Conservation (phyloP, 1,284 basidiomycete genomes). For the Tylopilus sp. region DNA sequence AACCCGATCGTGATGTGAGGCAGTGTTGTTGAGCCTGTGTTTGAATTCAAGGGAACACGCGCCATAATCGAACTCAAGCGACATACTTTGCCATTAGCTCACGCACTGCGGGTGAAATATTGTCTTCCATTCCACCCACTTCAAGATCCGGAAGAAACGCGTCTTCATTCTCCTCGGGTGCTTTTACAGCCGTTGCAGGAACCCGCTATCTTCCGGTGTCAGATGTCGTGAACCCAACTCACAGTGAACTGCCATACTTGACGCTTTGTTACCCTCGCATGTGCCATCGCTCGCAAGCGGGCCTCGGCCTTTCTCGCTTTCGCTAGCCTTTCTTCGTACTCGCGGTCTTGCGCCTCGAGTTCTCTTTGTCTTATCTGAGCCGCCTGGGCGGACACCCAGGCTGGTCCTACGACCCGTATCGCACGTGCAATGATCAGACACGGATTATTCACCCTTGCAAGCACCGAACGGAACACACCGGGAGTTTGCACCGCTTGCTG, state of each 20-base stretch:
- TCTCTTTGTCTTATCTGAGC: conserved; percentile 61
- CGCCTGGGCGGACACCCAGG: conserved; percentile 83
- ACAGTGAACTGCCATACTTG: conserved; percentile 44
- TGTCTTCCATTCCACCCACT: conserved; percentile 45
- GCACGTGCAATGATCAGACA: conserved; percentile 8
- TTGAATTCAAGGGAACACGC: not conserved
- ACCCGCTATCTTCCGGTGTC: conserved; percentile 27
- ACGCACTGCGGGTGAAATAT: conserved; percentile 76
- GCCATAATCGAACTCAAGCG: not conserved
- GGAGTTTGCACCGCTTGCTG: conserved; percentile 39
- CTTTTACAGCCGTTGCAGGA: not conserved
- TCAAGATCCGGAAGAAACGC: conserved; percentile 64
- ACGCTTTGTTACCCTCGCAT: conserved; percentile 59
- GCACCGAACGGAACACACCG: conserved; percentile 28
- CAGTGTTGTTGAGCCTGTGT: conserved; percentile 16
- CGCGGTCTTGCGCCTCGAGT: conserved; percentile 64
- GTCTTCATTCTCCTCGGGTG: conserved; percentile 43
- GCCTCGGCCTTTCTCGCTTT: conserved; percentile 65
- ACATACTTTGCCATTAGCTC: conserved; percentile 79
- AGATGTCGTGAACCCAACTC: conserved; percentile 1
- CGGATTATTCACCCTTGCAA: not conserved
- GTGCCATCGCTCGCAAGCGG: conserved; percentile 53
- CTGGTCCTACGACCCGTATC: conserved; percentile 50
- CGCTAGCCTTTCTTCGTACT: conserved; percentile 59
- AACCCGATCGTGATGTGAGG: conserved; percentile 6